Base-by-base conservation (phyloP, 176 grass and related monocot species). In the Olyra latifolia region DNA sequence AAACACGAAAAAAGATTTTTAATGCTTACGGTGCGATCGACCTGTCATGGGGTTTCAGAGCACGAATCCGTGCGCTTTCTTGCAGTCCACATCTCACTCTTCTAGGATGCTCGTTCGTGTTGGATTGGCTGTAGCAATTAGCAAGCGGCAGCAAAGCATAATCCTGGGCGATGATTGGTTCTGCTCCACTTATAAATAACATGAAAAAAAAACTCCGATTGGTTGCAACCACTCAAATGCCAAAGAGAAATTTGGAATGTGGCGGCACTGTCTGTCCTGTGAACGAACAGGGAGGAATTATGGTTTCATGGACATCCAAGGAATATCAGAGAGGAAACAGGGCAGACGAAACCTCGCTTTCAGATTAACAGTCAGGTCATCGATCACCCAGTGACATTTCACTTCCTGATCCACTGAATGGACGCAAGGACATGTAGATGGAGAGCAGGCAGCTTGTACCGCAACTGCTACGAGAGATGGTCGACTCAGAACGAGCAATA, bases 301-400 rank as follows among this genome's bases (percentile, higher is more conserved):
- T 60, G 54, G 14, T 62, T 57, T 71, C n/a, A 16, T 61, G 22
- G 10, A 16, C 43, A 22, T 25, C 10, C 28, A 27, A 11, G 15
- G 24, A 29, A 27, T 16, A 7, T 16, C 12, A n/a, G 4, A 30
- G 52, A 16, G 13, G 42, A 49, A 12, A n/a, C 15, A 12, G 22
- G 47, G 75, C 54, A 20, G 83, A 43, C 15, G 64, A 41, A 49
- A 22, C 74, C 5, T 72, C 66, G 56, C 58, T 85, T 79, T 79
- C 83, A 64, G 55, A 72, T 5, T 44, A 40, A 71, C 28, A 32
- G 52, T 79, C 48, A 24, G 66, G 45, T 16, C 62, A 35, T 1
- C 32, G 1, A 66, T 68, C 22, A 25, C 40, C 27, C 72, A 20
- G 49, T 13, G 40, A 45, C 72, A 60, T 6, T 69, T 45, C 32